phyloP scores from a whole-genome alignment of 352 stramenopile genomes.

The Thalassiosira hispida region DNA sequence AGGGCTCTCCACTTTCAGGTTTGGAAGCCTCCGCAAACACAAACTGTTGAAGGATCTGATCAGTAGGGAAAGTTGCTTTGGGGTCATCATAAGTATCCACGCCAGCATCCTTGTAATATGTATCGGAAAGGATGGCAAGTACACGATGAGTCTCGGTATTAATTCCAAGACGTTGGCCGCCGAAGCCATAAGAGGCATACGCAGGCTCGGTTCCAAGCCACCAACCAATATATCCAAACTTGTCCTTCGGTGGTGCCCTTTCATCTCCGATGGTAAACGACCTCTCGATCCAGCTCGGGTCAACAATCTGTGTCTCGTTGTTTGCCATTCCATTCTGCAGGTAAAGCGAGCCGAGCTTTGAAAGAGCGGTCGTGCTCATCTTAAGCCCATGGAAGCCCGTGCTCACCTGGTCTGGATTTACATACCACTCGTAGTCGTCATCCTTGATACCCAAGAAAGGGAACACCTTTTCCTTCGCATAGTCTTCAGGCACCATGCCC shows the following conservation, averaged over 20 bases:
- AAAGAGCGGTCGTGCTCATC: background rate
- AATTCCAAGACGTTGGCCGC: slow-evolving; percentile 22
- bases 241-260: background rate
- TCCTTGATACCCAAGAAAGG: slow-evolving; percentile 21
- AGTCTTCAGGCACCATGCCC: slow-evolving; percentile 19
- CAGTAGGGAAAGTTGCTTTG: background rate
- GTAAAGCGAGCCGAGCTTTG: slow-evolving; percentile 29
- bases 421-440: slow-evolving; percentile 31
- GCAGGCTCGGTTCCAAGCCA: slow-evolving; percentile 21
- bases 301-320: slow-evolving; percentile 7
- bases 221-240: slow-evolving; percentile 32
- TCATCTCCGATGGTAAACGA: slow-evolving; percentile 21
- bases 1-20: too few species aligned
- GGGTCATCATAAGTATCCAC: slow-evolving; percentile 18
- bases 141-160: slow-evolving; percentile 18
- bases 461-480: slow-evolving; percentile 14
- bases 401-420: slow-evolving; percentile 24
- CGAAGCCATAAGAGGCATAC: slow-evolving; percentile 29
- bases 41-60: too few species aligned
- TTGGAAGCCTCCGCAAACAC: too few species aligned
- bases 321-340: slow-evolving; percentile 25
- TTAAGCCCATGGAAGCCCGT: slow-evolving; percentile 10
- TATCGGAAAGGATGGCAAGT: slow-evolving; percentile 25
- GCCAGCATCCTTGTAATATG: slow-evolving; percentile 30
- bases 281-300: slow-evolving; percentile 18